These are phyloP conservation scores for Phytophthora fragariaefolia DNA, from an alignment of 352 stramenopile species.

Conservation along the genomic window DNA sequence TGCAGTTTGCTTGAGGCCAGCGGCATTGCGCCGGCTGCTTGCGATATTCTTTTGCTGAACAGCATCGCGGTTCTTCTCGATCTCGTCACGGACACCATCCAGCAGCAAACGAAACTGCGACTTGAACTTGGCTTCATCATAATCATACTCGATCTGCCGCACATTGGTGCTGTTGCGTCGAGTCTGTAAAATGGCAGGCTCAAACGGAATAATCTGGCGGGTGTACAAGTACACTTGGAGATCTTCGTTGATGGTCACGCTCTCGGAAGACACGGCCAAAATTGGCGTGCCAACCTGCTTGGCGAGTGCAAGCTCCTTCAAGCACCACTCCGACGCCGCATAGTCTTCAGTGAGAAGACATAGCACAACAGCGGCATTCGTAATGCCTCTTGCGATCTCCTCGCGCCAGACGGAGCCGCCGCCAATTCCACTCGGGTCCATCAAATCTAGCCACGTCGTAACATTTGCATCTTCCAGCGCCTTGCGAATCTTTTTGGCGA, in stretches of 20 bases:
- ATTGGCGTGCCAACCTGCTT: constrained; percentile 86
- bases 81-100: constrained; percentile 84
- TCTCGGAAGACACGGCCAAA: constrained; percentile 74
- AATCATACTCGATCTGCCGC: constrained; percentile 83
- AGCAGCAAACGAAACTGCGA: constrained; percentile 78
- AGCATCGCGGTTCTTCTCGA: constrained; percentile 74
- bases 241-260: constrained; percentile 70
- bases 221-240: constrained; percentile 89
- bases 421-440: constrained; percentile 86
- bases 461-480: constrained; percentile 76
- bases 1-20: constrained; percentile 34
- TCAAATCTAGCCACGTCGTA: constrained; percentile 88
- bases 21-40: constrained; percentile 31
- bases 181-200: constrained; percentile 63
- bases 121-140: constrained; percentile 74
- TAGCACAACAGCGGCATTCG: constrained; percentile 74
- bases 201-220: constrained; percentile 81
- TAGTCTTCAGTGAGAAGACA: constrained; percentile 87
- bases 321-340: constrained; percentile 78
- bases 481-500: constrained; percentile 80
- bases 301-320: constrained; percentile 84
- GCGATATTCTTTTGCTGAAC: constrained; percentile 51
- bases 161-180: constrained; percentile 60
- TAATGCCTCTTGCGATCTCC: constrained; percentile 83
- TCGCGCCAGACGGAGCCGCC: constrained; percentile 84